Conservation (phyloP, 2,329 filamentous ascomycete genomes). For the Phyllosticta citrichinensis region DNA sequence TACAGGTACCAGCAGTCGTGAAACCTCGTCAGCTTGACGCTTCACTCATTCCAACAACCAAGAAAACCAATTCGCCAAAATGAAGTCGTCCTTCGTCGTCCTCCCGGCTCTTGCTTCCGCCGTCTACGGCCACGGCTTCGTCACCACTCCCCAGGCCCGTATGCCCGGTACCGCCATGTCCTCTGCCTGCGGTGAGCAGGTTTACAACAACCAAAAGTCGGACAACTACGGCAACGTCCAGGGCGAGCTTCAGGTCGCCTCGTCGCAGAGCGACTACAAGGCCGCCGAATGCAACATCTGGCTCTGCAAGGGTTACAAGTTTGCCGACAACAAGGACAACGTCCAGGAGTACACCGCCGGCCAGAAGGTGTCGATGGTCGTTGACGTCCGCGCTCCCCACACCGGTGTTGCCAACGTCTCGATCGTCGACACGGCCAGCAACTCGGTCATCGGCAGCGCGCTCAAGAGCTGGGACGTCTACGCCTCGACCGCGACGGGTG, state of each 20-base stretch:
- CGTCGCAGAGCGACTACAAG: slow-evolving; percentile 39
- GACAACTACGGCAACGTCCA: slow-evolving; percentile 51
- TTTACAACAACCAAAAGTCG: slow-evolving; percentile 42
- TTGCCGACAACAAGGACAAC: slow-evolving; percentile 44
- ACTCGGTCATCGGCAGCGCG: slow-evolving; percentile 42
- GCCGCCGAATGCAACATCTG: slow-evolving; percentile 40
- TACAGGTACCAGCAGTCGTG: slow-evolving; percentile 10
- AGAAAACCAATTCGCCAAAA: slow-evolving; percentile 19
- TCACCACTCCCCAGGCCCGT: slow-evolving; percentile 39
- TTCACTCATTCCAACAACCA: slow-evolving; percentile 3
- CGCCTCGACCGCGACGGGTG: slow-evolving; percentile 37
- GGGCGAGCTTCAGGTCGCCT: slow-evolving; percentile 41
- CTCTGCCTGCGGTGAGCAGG: slow-evolving; percentile 44
- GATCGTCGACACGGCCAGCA: slow-evolving; percentile 44
- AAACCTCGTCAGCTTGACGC: slow-evolving; percentile 16
- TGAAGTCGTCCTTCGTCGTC: slow-evolving; percentile 30
- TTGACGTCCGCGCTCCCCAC: slow-evolving; percentile 44
- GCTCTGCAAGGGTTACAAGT: slow-evolving; percentile 51
- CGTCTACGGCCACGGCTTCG: slow-evolving; percentile 45
- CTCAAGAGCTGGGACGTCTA: slow-evolving; percentile 48
- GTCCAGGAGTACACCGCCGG: slow-evolving; percentile 44
- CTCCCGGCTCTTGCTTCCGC: slow-evolving; percentile 36
- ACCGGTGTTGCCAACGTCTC: slow-evolving; percentile 49
- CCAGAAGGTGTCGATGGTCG: slow-evolving; percentile 35
- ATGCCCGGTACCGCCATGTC: slow-evolving; percentile 42